Base-by-base conservation (phyloP, 129 eudicot species). In the Gnaphalium uliginosum region DNA sequence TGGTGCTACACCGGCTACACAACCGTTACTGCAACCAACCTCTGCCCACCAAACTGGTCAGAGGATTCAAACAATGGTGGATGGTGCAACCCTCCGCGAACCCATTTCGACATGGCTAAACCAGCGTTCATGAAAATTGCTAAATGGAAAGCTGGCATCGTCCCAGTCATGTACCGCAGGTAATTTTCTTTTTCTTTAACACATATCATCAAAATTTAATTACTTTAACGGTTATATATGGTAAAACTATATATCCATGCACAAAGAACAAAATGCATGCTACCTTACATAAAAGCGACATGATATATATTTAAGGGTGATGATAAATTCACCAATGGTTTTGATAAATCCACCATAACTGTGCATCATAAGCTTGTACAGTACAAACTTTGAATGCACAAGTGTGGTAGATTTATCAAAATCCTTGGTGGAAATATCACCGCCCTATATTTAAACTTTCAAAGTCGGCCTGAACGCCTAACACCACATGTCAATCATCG, bases 41-140 rank as follows among this genome's bases (percentile, higher is more conserved):
- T 92, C 13, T 93, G 98, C 89, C 98, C 98, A 23, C 98, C 98
- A 0, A 90, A 90, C 59, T 89, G 92, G 96, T 26, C 82, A 15
- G 58, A 87, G 59, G 91, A 86, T 78, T 79, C 88, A 76, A 86
- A 88, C 80, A 71, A 85, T 61, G 98, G 98, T 23, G 98, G 98
- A 24, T 93, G 98, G 98, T 90, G 98, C 85, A 90, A 93, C 79
- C 98, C 96, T 11, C 98, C 96, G 5, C 79, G 96, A 37, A 85
- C 88, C 70, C 98, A 93, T 67, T 93, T 93, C 33, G 98, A 93
- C 77, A 82, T 93, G 86, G 75, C 94, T 4, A 88, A 93, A 64
- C 98, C 96, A 0, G 91, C 93, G 6, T 93, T 93, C 87, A 85
- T 88, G 92, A 86, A 86, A 80, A 82, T 93, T 39, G 96, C 98